A percentile compares a stretch with the other conserved stretches of the same genome.
phyloP scores from a whole-genome alignment of 805 yeast genomes.

The Debaryomyces castellii region DNA sequence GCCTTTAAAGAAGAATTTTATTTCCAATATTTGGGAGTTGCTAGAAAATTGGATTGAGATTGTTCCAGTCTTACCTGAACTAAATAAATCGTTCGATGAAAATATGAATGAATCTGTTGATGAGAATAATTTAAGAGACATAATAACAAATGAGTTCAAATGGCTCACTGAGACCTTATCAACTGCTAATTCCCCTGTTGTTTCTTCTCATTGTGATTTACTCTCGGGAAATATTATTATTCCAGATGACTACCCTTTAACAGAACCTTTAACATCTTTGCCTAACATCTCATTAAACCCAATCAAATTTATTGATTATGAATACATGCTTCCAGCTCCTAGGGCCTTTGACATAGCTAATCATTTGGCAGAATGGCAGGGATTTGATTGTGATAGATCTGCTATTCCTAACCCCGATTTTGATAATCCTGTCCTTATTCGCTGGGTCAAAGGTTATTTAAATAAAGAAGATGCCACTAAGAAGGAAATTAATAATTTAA shows the following conservation, averaged over 20 bases:
- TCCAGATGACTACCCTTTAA: conserved; percentile 34
- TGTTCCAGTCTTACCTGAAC: conserved; percentile 51
- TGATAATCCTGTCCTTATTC: conserved; percentile 43
- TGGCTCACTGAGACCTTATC: conserved; percentile 51
- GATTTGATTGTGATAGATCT: conserved; percentile 65
- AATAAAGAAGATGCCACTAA: conserved; percentile 25
- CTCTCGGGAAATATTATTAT: conserved; percentile 72
- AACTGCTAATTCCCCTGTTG: conserved; percentile 48
- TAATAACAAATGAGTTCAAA: conserved; percentile 48
- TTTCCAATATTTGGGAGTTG: conserved; percentile 57
- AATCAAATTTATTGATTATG: conserved; percentile 66
- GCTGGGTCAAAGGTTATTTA: conserved; percentile 63
- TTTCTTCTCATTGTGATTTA: conserved; percentile 70
- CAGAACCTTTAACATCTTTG: conserved; percentile 10
- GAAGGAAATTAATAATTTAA: conserved; percentile 41
- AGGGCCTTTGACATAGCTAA: conserved; percentile 74
- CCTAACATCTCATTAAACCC: conserved; percentile 32
- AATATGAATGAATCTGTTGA: conserved; percentile 23
- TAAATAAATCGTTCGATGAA: conserved; percentile 33
- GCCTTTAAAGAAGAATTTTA: conserved; percentile 25
- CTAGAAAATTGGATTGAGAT: conserved; percentile 61
- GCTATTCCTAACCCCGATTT: conserved; percentile 55
- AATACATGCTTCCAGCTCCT: conserved; percentile 70
- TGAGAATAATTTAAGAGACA: conserved; percentile 29
- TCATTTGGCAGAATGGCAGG: conserved; percentile 81